phyloP scores from a whole-genome alignment of 2,329 filamentous ascomycete species.

The Colletotrichum liaoningense region DNA sequence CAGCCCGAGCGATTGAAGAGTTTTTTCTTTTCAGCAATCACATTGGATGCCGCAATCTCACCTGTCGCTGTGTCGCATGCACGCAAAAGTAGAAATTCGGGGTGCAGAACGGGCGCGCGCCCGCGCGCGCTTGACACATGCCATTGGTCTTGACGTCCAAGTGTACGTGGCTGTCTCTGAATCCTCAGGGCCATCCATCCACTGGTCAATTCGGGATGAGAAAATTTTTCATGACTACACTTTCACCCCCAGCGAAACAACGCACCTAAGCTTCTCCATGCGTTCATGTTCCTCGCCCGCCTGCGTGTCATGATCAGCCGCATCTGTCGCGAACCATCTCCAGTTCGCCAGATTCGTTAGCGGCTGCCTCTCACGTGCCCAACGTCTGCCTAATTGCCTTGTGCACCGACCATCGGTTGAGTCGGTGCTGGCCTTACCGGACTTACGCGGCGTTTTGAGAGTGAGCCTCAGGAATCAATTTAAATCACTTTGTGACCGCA shows the following conservation, averaged over 20 bases:
- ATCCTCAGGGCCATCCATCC: background rate
- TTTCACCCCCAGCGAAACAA: background rate
- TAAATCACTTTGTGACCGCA: no score
- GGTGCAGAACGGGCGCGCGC: background rate
- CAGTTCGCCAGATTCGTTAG: background rate
- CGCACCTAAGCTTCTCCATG: background rate
- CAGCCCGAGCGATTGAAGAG: background rate
- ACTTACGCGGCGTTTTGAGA: no score
- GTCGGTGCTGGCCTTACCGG: background rate
- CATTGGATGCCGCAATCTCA: background rate
- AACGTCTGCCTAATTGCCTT: background rate
- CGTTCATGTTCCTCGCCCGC: background rate
- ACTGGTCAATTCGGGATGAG: background rate
- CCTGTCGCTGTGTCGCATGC: background rate
- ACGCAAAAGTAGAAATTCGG: background rate
- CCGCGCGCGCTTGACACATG: background rate
- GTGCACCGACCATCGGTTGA: background rate
- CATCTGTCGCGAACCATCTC: background rate
- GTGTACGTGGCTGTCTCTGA: background rate
- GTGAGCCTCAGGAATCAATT: no score
- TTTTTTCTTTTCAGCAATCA: background rate
- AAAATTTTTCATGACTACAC: background rate
- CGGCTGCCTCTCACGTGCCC: background rate
- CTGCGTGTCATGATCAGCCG: background rate
- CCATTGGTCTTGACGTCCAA: background rate